Evolutionary conservation across 2,329 filamentous ascomycete species (phyloP).

Genomic region (Aspergillus hiratsukae): DNA sequence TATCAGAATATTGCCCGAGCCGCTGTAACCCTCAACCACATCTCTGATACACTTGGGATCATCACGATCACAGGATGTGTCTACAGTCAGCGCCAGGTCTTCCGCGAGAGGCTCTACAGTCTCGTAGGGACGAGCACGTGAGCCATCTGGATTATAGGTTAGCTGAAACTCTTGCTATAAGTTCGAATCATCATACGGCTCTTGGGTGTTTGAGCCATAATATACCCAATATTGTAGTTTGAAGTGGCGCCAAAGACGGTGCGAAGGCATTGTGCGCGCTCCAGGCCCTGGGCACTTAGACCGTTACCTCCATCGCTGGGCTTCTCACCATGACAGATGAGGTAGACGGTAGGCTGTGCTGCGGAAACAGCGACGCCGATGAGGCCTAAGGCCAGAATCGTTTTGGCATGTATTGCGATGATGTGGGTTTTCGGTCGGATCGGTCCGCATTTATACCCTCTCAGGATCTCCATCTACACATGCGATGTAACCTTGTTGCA

Average conservation of each 20-base stretch:
- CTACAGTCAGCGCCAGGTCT: conserved; percentile 53
- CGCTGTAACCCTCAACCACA: conserved; percentile 45
- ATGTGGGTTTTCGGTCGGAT: not conserved
- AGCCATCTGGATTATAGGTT: conserved; percentile 41
- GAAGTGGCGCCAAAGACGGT: conserved; percentile 52
- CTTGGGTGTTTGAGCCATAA: conserved; percentile 55
- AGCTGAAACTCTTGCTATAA: not conserved
- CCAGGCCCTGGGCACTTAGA: conserved; percentile 47
- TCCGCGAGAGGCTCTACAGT: conserved; percentile 55
- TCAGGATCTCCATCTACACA: not conserved
- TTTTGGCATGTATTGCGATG: conserved; percentile 4
- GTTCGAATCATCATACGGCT: conserved; percentile 19
- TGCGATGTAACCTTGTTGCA: not conserved
- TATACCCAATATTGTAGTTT: conserved; percentile 53
- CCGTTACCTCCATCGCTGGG: conserved; percentile 47
- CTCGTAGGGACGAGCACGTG: conserved; percentile 50
- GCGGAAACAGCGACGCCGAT: conserved; percentile 12
- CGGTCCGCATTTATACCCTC: not conserved
- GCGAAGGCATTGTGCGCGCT: conserved; percentile 58
- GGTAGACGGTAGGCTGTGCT: conserved; percentile 50
- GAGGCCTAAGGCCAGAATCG: conserved; percentile 5
- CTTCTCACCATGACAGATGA: conserved; percentile 64
- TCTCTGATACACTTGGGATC: conserved; percentile 53
- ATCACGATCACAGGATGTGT: conserved; percentile 54
- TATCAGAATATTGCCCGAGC: conserved; percentile 55